These are phyloP conservation scores for Pisolithus microcarpus DNA, from an alignment of 768 basidiomycete genomes.

Conservation along the genomic window DNA sequence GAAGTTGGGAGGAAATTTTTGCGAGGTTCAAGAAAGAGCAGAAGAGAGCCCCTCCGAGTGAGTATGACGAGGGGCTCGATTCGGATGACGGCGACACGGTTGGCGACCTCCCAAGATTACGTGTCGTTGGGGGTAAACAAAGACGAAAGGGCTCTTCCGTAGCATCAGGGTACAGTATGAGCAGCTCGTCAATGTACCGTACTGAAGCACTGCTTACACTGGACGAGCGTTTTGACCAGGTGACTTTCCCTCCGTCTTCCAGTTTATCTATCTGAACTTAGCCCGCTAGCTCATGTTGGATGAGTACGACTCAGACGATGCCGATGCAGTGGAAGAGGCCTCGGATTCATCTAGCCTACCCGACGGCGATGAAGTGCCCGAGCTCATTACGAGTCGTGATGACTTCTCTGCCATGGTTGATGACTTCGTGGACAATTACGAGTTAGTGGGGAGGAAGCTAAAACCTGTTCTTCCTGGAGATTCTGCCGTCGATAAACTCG, in stretches of 20 bases:
- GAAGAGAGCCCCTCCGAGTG: constrained; percentile 21
- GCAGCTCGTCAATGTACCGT: constrained; percentile 90
- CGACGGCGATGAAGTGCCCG: constrained; percentile 53
- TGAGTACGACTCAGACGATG: constrained; percentile 64
- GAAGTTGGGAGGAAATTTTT: constrained; percentile 76
- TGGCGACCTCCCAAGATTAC: constrained; percentile 62
- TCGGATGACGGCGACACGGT: constrained; percentile 81
- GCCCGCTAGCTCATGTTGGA: constrained; percentile 59
- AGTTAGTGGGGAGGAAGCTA: constrained; percentile 83
- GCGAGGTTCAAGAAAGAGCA: constrained; percentile 65
- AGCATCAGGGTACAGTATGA: constrained; percentile 95
- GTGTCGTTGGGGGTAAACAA: constrained; percentile 74
- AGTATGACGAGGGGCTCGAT: constrained; percentile 44
- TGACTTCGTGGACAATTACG: constrained; percentile 89
- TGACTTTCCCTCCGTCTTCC: constrained; percentile 27
- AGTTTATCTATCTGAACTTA: background rate
- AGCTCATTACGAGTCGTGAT: constrained; percentile 72
- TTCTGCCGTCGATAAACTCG: constrained; percentile 70
- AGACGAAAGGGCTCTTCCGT: constrained; percentile 70
- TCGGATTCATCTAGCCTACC: constrained; percentile 31
- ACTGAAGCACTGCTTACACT: constrained; percentile 83
- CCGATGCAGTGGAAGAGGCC: constrained; percentile 35
- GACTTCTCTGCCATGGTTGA: constrained; percentile 91
- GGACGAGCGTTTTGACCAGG: constrained; percentile 93
- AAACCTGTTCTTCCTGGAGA: constrained; percentile 68